Base-by-base conservation (phyloP, 169 alveolate species). In the Plasmodium coatneyi region DNA sequence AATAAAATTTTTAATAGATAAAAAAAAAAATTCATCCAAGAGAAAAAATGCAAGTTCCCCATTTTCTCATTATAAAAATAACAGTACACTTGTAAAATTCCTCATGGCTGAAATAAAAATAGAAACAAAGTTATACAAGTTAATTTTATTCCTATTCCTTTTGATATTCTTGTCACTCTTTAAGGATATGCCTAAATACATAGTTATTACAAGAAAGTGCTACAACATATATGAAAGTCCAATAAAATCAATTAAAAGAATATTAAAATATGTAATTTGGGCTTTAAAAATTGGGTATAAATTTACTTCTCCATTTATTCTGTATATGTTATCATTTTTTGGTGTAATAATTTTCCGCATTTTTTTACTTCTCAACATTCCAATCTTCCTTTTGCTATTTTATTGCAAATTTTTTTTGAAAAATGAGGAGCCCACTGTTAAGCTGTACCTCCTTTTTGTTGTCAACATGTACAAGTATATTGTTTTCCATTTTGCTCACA, bases 121-220 rank as follows among this genome's bases (percentile, higher is more conserved):
- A 54, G 89, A 89, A 79, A 72, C 60, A 60, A 78, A 89, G 84
- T 3, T 89, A 28, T 89, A 89, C 71, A 89, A 89, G 52, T 66
- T 89, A 89, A 41, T 89, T 79, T 60, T 89, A 79, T 60, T 89
- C 79, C 32, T 89, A 16, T 41, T 79, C 70, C 34, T 89, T 36
- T 80, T 89, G 49, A 79, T 89, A 79, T 1, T 89, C 25, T 89
- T 89, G 36, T 89, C 82, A 78, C 71, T 56, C 43, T 89, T 84
- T 60, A 89, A 89, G 71, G 82, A 79, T 89, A 79, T 89, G 5
- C 43, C 87, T 43, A 56, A 79, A 7, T 89, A 89, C 82, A 71
- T 80, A 66, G 94, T 89, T 89, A 80, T 89, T 79, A 89, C 94
- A 30, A 89, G 94, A 60, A 89, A 89, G 81, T 89, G 94, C 54